A percentile compares a stretch with the other conserved stretches of the same genome.
These are phyloP conservation scores for Aspergillus arachidicola DNA, from an alignment of 2,329 filamentous ascomycete genomes.

Conservation along the genomic window DNA sequence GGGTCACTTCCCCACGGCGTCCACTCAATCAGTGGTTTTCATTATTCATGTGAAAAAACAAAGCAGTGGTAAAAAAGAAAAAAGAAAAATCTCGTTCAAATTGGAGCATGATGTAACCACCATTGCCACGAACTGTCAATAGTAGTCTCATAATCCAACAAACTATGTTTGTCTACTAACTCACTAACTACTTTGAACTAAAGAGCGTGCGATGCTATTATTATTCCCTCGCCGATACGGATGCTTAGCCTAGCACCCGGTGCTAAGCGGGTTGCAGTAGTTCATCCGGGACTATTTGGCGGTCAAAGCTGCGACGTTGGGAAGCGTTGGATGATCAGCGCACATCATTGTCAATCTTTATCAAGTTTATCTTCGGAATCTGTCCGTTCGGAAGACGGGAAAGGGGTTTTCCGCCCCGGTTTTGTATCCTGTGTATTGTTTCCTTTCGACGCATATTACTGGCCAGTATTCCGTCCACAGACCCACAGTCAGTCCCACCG, in stretches of 20 bases:
- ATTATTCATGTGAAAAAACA: too few species aligned
- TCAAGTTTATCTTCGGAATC: slow-evolving; percentile 19
- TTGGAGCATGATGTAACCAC: not conserved
- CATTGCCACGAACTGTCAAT: slow-evolving; percentile 1
- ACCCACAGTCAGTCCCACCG: not conserved
- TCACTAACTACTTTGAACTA: not conserved
- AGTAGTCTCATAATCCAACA: not conserved
- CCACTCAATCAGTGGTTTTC: not conserved
- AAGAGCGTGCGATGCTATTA: not conserved
- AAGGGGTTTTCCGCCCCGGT: not conserved
- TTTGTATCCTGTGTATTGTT: not conserved
- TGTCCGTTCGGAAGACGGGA: slow-evolving; percentile 9
- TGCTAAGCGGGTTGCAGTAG: slow-evolving; percentile 27
- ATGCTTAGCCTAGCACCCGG: slow-evolving; percentile 6
- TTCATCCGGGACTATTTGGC: slow-evolving; percentile 25
- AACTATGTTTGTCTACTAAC: not conserved
- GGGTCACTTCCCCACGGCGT: not conserved
- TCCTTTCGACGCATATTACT: not conserved
- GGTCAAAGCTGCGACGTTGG: slow-evolving; percentile 27
- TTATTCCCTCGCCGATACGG: not conserved
- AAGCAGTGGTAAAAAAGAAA: not conserved
- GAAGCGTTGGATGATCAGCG: slow-evolving; percentile 28
- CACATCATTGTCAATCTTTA: slow-evolving; percentile 20
- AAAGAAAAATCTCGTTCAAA: not conserved
- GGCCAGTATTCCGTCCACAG: not conserved